A percentile compares a stretch with the other conserved stretches of the same genome.
Evolutionary conservation across 768 basidiomycete genomes (phyloP).

Genomic region (Piloderma croceum): DNA sequence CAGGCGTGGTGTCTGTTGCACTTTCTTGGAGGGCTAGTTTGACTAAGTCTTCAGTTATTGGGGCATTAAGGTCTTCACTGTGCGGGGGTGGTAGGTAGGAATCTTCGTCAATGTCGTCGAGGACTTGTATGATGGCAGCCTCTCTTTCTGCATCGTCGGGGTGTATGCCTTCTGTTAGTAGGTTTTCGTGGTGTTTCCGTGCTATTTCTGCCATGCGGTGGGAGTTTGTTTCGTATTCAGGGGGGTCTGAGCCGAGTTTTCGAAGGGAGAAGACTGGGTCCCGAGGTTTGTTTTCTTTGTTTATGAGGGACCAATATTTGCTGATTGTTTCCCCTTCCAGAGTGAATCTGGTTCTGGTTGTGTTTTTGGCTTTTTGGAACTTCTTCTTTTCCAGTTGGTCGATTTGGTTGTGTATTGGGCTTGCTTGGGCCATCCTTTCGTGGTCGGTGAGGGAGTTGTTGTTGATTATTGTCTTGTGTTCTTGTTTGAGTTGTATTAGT

Average conservation of each 20-base stretch:
- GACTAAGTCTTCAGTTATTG: conserved; percentile 11
- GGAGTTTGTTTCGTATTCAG: conserved; percentile 2
- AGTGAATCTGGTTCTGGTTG: neutral
- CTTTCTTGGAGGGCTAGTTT: conserved; percentile 7
- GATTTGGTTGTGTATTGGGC: neutral
- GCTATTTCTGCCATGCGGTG: conserved; percentile 14
- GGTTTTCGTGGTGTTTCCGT: conserved; percentile 11
- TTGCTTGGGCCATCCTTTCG: neutral
- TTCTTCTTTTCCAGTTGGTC: neutral
- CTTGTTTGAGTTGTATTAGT: neutral
- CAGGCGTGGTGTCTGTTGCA: conserved; percentile 16
- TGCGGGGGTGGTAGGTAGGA: neutral
- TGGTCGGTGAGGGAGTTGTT: neutral
- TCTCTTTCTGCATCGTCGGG: neutral
- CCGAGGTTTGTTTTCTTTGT: neutral
- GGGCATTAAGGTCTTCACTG: neutral
- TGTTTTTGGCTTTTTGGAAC: neutral
- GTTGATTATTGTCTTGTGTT: neutral
- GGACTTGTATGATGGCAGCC: neutral
- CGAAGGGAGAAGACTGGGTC: conserved; percentile 4
- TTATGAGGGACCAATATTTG: conserved; percentile 7
- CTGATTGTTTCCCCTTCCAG: conserved; percentile 2
- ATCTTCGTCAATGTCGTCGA: neutral
- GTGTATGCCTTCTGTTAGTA: conserved; percentile 4
- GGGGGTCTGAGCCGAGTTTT: neutral